A percentile compares a stretch with the other conserved stretches of the same genome.
Evolutionary conservation across 176 grass and related monocot species (phyloP).

Genomic region (Aegilops longissima): DNA sequence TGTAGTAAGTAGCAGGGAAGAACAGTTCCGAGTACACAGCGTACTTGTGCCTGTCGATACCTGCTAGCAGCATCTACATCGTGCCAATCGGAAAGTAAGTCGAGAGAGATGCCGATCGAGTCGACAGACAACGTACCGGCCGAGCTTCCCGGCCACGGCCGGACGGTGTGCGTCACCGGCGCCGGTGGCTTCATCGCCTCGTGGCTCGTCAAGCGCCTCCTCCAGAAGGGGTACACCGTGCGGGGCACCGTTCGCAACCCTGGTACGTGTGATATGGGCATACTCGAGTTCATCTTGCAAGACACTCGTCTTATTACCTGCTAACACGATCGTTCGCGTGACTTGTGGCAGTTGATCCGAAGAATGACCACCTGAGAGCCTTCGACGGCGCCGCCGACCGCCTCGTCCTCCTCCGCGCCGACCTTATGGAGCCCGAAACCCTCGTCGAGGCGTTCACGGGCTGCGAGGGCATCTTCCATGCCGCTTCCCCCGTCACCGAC

Average conservation of each 20-base stretch:
- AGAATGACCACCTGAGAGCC: slow-evolving; percentile 48
- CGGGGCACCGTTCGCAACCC: slow-evolving; percentile 75
- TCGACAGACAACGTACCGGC: neutral
- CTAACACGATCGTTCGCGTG: neutral
- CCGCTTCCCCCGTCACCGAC: slow-evolving; percentile 60
- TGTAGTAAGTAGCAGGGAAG: neutral
- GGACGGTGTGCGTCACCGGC: slow-evolving; percentile 78
- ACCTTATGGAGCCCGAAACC: slow-evolving; percentile 45
- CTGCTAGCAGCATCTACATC: neutral
- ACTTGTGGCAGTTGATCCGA: slow-evolving; percentile 41
- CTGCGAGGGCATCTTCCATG: slow-evolving; percentile 67
- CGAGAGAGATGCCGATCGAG: slow-evolving; percentile 23
- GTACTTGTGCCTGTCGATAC: neutral
- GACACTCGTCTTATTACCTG: neutral
- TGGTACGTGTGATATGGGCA: slow-evolving; percentile 6
- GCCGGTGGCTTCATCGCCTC: slow-evolving; percentile 96
- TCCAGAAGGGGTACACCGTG: slow-evolving; percentile 75
- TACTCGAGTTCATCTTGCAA: neutral
- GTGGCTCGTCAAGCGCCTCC: slow-evolving; percentile 89
- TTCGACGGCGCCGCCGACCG: slow-evolving; percentile 45
- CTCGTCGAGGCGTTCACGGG: slow-evolving; percentile 39
- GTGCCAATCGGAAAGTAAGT: neutral
- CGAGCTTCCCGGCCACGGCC: slow-evolving; percentile 36
- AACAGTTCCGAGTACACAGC: neutral
- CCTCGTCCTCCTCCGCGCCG: slow-evolving; percentile 42